Evolutionary conservation across 2,329 filamentous ascomycete species (phyloP).

Genomic region (Hypoxylon sp.): DNA sequence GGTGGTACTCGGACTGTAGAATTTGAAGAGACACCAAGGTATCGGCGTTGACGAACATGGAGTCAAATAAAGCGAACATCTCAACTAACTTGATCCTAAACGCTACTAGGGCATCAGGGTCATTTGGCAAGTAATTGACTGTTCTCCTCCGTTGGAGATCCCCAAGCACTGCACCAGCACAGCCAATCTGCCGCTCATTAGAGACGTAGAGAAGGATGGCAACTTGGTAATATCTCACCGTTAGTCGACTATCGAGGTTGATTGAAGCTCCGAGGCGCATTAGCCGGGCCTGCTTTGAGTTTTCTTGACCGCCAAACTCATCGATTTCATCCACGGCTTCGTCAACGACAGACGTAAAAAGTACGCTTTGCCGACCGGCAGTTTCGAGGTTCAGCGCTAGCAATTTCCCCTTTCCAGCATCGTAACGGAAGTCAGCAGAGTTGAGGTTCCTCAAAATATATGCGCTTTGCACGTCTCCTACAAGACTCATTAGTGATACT

Average conservation of each 20-base stretch:
- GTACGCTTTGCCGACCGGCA: constrained; percentile 66
- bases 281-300: constrained; percentile 73
- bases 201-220: constrained; percentile 3
- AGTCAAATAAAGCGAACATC: constrained; percentile 78
- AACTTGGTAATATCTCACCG: constrained; percentile 63
- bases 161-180: constrained; percentile 87
- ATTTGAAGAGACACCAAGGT: constrained; percentile 88
- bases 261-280: constrained; percentile 79
- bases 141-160: constrained; percentile 80
- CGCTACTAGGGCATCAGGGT: constrained; percentile 65
- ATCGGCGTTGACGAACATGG: constrained; percentile 86
- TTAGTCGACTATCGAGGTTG: constrained; percentile 80
- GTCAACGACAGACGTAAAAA: constrained; percentile 72
- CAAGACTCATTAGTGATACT: constrained; percentile 30
- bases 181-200: constrained; percentile 72
- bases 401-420: constrained; percentile 76
- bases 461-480: constrained; percentile 58
- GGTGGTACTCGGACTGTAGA: constrained; percentile 84
- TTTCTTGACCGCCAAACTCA: constrained; percentile 58
- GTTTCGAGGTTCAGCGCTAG: constrained; percentile 69
- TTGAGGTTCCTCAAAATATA: constrained; percentile 76
- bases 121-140: constrained; percentile 73
- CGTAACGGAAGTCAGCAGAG: constrained; percentile 79
- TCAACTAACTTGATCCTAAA: constrained; percentile 76
- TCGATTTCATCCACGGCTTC: constrained; percentile 57